Evolutionary conservation across 2,329 filamentous ascomycete species (phyloP).

Genomic region (Xylaria sp.): DNA sequence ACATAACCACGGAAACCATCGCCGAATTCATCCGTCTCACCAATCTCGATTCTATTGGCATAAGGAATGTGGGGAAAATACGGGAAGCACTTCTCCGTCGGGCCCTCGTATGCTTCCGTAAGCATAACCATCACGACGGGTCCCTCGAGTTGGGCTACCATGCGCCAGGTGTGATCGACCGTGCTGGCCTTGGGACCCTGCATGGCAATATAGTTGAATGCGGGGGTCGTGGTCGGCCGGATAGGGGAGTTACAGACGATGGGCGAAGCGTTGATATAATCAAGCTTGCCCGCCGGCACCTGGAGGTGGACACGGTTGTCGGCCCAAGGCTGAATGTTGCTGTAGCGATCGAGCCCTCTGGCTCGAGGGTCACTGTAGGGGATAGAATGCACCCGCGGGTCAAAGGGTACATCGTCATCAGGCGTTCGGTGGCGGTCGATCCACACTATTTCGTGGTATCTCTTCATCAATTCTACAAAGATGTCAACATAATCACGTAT

Average conservation of each 20-base stretch:
- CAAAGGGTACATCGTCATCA: too few species aligned
- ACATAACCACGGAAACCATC: slow-evolving; percentile 66
- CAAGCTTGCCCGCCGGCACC: slow-evolving; percentile 66
- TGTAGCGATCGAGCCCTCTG: slow-evolving; percentile 72
- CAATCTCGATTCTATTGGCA: slow-evolving; percentile 50
- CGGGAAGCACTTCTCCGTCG: slow-evolving; percentile 76
- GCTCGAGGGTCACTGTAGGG: slow-evolving; percentile 35
- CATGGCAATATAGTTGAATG: slow-evolving; percentile 77
- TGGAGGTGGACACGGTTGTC: slow-evolving; percentile 76
- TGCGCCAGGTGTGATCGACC: slow-evolving; percentile 84
- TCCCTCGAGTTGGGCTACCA: slow-evolving; percentile 73
- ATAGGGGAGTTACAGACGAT: slow-evolving; percentile 50
- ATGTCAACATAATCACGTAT: too few species aligned
- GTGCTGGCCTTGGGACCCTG: slow-evolving; percentile 79
- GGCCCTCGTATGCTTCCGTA: slow-evolving; percentile 77
- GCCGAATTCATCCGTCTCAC: slow-evolving; percentile 58
- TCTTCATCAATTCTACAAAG: too few species aligned
- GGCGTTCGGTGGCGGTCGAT: slow-evolving; percentile 43
- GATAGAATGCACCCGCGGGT: slow-evolving; percentile 41
- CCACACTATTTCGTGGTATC: slow-evolving; percentile 51
- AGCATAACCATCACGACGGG: slow-evolving; percentile 89
- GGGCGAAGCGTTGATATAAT: slow-evolving; percentile 80
- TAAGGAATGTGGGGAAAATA: slow-evolving; percentile 69
- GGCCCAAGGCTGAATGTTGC: slow-evolving; percentile 85
- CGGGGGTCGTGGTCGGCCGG: slow-evolving; percentile 33